Conservation (phyloP, 2,329 filamentous ascomycete species). For the Hansfordia pulvinata region DNA sequence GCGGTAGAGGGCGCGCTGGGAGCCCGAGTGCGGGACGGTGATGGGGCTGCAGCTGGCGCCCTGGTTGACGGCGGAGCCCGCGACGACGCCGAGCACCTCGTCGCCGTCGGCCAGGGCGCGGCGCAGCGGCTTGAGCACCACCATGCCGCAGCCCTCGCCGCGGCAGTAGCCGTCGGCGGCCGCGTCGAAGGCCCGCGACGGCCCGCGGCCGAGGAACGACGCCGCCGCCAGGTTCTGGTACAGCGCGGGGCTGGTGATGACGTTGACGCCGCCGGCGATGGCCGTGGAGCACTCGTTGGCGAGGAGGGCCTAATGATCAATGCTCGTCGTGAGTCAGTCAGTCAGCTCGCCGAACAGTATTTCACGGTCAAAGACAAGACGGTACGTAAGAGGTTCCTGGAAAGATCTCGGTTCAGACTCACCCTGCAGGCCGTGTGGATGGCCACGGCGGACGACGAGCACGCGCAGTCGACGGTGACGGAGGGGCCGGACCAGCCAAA, state of each 20-base stretch:
- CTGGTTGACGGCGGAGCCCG: conserved; percentile 22
- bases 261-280: conserved; percentile 16
- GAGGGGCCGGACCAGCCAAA: conserved; percentile 21
- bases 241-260: conserved; percentile 13
- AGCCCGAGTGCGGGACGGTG: conserved; percentile 20
- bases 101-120: conserved; percentile 33
- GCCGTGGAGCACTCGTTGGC: conserved; percentile 15
- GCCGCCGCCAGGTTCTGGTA: conserved; percentile 11
- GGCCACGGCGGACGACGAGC: conserved; percentile 21
- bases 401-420: no score
- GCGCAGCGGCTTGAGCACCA: conserved; percentile 33
- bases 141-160: conserved; percentile 28
- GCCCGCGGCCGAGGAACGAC: conserved; percentile 13
- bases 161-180: conserved; percentile 36
- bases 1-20: conserved; percentile 16
- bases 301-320: conserved; percentile 12
- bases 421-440: conserved; percentile 24
- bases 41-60: conserved; percentile 25
- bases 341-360: no score
- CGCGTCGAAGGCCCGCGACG: conserved; percentile 20
- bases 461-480: conserved; percentile 19
- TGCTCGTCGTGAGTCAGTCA: no score
- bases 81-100: conserved; percentile 24
- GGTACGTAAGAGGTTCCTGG: conserved; percentile 6
- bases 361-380: no score